These are phyloP conservation scores for Cytospora paraplurivora DNA, from an alignment of 2,329 filamentous ascomycete genomes.

Conservation along the genomic window DNA sequence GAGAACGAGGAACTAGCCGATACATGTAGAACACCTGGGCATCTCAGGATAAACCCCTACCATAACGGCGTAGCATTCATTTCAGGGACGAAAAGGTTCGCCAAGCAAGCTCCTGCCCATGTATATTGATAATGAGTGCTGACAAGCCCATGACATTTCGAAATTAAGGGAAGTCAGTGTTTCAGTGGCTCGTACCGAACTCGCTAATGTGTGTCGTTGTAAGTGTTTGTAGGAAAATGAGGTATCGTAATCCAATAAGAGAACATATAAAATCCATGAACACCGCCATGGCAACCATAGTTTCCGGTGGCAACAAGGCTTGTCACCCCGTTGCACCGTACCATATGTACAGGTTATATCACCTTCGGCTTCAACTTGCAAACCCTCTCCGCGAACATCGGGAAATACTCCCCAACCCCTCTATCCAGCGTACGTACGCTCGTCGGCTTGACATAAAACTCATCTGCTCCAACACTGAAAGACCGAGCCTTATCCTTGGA, in stretches of 20 bases:
- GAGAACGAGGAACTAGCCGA: too few relatives aligned
- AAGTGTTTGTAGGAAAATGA: neutral
- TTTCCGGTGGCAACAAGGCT: neutral
- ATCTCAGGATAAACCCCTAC: too few relatives aligned
- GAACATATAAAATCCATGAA: neutral
- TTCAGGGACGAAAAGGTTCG: too few relatives aligned
- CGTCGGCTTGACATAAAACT: slow-evolving; percentile 22
- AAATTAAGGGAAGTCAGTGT: too few relatives aligned
- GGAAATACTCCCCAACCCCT: slow-evolving; percentile 6
- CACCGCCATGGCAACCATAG: neutral
- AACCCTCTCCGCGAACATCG: neutral
- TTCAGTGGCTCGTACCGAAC: too few relatives aligned
- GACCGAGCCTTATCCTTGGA: slow-evolving; percentile 8
- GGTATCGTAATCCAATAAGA: neutral
- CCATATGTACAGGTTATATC: neutral
- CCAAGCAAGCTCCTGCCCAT: too few relatives aligned
- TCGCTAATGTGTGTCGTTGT: neutral
- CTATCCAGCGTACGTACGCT: slow-evolving; percentile 14
- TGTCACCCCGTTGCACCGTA: neutral
- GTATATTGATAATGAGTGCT: too few relatives aligned
- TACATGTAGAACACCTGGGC: too few relatives aligned
- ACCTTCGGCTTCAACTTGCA: neutral
- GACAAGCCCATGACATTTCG: too few relatives aligned
- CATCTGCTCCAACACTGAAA: slow-evolving; percentile 16
- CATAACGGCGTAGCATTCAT: too few relatives aligned